phyloP scores from a whole-genome alignment of 768 basidiomycete species.

The Auricularia sp. region DNA sequence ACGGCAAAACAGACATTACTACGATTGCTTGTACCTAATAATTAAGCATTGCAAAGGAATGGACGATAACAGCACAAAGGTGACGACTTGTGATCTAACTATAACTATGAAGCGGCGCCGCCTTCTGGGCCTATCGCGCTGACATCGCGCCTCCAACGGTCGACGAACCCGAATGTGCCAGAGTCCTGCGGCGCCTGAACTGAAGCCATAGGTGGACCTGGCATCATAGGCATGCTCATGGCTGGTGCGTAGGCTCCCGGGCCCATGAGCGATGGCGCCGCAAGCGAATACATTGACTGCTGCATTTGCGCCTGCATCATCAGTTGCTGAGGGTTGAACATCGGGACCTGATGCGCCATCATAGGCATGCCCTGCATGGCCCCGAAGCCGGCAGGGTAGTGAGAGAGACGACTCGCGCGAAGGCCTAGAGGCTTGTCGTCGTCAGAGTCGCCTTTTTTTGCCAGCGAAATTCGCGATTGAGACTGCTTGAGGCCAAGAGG shows the following conservation, averaged over 20 bases:
- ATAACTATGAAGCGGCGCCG: neutral
- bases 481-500: slow-evolving; percentile 12
- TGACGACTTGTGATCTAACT: neutral
- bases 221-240: neutral
- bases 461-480: neutral
- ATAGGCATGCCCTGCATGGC: neutral
- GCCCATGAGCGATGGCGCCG: neutral
- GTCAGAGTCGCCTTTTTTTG: neutral
- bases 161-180: neutral
- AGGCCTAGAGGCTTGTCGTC: neutral
- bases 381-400: neutral
- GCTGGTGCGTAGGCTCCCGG: neutral
- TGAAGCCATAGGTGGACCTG: neutral
- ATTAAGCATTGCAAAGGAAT: neutral
- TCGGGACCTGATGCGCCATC: neutral
- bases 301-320: slow-evolving; percentile 1
- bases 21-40: slow-evolving; percentile 25
- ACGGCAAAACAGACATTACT: slow-evolving; percentile 41
- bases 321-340: neutral
- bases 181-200: neutral
- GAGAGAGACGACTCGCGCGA: neutral
- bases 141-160: neutral
- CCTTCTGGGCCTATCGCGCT: neutral
- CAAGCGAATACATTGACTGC: neutral
- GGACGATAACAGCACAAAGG: neutral